Evolutionary conservation across 2,329 filamentous ascomycete genomes (phyloP).

Genomic region (Zymoseptoria pseudotritici): DNA sequence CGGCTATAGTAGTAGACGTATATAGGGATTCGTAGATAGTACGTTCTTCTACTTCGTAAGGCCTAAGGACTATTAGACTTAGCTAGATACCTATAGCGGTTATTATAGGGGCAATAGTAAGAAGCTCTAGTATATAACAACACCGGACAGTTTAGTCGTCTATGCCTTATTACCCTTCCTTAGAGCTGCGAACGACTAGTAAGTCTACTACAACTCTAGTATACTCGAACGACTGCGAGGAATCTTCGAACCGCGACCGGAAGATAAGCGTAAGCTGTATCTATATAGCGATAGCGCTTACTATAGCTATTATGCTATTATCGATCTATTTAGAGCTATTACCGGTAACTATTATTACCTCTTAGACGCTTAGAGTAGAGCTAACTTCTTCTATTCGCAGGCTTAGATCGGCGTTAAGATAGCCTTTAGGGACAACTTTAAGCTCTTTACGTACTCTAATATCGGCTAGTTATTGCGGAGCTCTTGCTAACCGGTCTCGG

Average conservation of each 20-base stretch:
- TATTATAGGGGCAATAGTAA: not conserved
- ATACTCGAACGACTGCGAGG: not conserved
- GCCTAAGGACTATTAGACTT: not conserved
- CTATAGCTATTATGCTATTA: not conserved
- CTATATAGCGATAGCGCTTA: not conserved
- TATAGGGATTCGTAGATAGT: not conserved
- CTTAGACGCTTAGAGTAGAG: not conserved
- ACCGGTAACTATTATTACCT: not conserved
- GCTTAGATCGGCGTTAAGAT: not conserved
- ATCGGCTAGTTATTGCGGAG: not conserved
- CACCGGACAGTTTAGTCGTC: not conserved
- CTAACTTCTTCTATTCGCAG: not conserved
- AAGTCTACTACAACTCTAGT: not conserved
- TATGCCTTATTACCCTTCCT: not conserved
- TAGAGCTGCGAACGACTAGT: not conserved
- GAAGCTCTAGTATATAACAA: not conserved
- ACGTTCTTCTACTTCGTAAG: not conserved
- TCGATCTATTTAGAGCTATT: not conserved
- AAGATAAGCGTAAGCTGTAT: not conserved
- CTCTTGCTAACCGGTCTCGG: not conserved
- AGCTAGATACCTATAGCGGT: not conserved
- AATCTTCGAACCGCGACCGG: not conserved
- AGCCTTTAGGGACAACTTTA: not conserved
- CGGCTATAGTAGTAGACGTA: not conserved
- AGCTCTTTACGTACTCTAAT: not conserved